Conservation (phyloP, 441 rosid genomes). For the Francoa sonchifolia region DNA sequence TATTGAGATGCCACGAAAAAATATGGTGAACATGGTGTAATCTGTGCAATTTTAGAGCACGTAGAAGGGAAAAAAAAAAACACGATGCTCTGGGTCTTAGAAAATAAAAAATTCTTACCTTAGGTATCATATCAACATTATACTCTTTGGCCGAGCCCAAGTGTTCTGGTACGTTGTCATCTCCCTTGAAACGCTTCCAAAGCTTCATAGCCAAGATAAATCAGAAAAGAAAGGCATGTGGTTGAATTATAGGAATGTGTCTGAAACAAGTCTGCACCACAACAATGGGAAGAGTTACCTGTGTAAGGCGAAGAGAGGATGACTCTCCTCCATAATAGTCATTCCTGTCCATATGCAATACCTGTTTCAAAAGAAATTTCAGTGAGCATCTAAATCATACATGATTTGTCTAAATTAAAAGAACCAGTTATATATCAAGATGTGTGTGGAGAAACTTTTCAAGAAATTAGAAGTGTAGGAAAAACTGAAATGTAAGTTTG, state of each 20-base stretch:
- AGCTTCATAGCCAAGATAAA: conserved; percentile 30
- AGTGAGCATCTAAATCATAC: neutral
- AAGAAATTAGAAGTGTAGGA: too few species aligned
- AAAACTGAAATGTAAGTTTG: too few species aligned
- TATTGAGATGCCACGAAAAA: too few species aligned
- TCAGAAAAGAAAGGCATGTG: neutral
- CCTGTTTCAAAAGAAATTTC: conserved; percentile 31
- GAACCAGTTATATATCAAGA: neutral
- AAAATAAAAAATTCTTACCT: conserved; percentile 30
- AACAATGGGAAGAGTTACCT: conserved; percentile 22
- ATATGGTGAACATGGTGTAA: too few species aligned
- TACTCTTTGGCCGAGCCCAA: conserved; percentile 52
- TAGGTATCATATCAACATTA: conserved; percentile 66
- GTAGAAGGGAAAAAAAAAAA: neutral
- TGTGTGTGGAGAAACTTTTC: too few species aligned
- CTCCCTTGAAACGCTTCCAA: conserved; percentile 57
- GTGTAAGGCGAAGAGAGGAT: conserved; percentile 44
- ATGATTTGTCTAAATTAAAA: neutral
- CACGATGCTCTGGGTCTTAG: neutral
- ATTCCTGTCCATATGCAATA: conserved; percentile 56
- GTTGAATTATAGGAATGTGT: neutral
- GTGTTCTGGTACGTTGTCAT: conserved; percentile 34
- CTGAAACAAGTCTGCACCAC: neutral
- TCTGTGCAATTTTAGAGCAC: neutral
- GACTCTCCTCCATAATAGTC: conserved; percentile 65